Conservation (phyloP, 352 stramenopile genomes). For the Pythium aphanidermatum region DNA sequence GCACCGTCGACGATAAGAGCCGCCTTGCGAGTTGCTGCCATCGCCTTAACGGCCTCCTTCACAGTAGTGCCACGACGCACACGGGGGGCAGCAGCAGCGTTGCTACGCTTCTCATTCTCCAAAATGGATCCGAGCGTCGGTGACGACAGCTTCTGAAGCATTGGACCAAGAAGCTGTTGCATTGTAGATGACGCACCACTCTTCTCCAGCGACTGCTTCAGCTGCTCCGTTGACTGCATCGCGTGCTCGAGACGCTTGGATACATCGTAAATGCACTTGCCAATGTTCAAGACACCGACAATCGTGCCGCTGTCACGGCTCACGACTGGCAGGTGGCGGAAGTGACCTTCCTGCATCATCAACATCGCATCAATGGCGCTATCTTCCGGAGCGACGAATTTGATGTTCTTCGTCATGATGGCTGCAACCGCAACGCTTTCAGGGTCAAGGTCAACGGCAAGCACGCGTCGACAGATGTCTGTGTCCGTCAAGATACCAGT, state of each 20-base stretch:
- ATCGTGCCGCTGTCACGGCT: constrained; percentile 68
- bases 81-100: constrained; percentile 46
- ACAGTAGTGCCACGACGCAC: constrained; percentile 85
- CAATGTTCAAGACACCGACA: constrained; percentile 96
- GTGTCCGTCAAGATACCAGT: constrained; percentile 96
- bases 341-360: constrained; percentile 97
- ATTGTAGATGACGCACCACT: constrained; percentile 65
- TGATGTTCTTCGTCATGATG: constrained; percentile 96
- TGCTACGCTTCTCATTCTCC: constrained; percentile 58
- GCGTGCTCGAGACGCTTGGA: constrained; percentile 94
- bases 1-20: constrained; percentile 91
- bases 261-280: constrained; percentile 98
- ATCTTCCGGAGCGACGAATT: constrained; percentile 92
- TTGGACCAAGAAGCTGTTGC: constrained; percentile 69
- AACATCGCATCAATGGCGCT: constrained; percentile 95
- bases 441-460: constrained; percentile 82
- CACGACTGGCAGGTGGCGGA: constrained; percentile 96
- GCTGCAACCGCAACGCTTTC: constrained; percentile 61
- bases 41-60: constrained; percentile 62
- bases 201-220: constrained; percentile 79
- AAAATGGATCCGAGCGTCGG: constrained; percentile 83
- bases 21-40: constrained; percentile 86
- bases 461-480: constrained; percentile 92
- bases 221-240: constrained; percentile 73
- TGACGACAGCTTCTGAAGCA: constrained; percentile 78